phyloP scores from a whole-genome alignment of 495 filamentous ascomycete species.

The Aspergillus kassunensis region DNA sequence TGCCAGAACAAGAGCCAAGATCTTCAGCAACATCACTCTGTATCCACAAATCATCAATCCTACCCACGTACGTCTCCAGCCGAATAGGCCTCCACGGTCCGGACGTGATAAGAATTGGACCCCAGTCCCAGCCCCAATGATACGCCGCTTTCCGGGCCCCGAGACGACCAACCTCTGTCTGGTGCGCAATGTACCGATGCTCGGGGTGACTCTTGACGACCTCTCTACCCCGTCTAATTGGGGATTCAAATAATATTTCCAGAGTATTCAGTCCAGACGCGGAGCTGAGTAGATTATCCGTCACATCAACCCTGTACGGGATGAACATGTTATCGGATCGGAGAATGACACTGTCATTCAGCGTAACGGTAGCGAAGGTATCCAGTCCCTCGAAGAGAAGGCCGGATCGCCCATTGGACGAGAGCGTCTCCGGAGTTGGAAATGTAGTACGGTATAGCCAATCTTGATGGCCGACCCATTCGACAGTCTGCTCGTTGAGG shows the following conservation, averaged over 20 bases:
- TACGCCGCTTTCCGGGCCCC: conserved; percentile 81
- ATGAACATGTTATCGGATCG: conserved; percentile 82
- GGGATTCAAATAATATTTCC: conserved; percentile 52
- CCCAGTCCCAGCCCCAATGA: conserved; percentile 95
- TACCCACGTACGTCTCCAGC: conserved; percentile 65
- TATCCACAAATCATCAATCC: conserved; percentile 62
- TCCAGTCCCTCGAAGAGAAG: conserved; percentile 80
- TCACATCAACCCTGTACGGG: conserved; percentile 65
- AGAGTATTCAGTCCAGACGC: conserved; percentile 40
- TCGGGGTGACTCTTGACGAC: conserved; percentile 38
- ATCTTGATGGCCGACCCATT: conserved; percentile 81
- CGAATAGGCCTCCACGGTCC: conserved; percentile 76
- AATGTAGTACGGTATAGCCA: conserved; percentile 72
- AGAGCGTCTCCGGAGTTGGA: conserved; percentile 45
- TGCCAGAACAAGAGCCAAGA: not conserved
- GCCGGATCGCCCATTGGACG: not conserved
- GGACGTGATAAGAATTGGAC: conserved; percentile 70
- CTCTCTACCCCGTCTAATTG: conserved; percentile 43
- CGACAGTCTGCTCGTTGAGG: conserved; percentile 72
- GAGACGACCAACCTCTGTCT: conserved; percentile 68
- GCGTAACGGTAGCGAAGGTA: conserved; percentile 71
- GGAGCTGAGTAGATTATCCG: conserved; percentile 36
- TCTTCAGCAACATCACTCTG: conserved; percentile 40
- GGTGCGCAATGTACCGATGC: conserved; percentile 61
- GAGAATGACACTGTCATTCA: conserved; percentile 69